Conservation (phyloP, 306 rosid genomes). For the Acacia crassicarpa region DNA sequence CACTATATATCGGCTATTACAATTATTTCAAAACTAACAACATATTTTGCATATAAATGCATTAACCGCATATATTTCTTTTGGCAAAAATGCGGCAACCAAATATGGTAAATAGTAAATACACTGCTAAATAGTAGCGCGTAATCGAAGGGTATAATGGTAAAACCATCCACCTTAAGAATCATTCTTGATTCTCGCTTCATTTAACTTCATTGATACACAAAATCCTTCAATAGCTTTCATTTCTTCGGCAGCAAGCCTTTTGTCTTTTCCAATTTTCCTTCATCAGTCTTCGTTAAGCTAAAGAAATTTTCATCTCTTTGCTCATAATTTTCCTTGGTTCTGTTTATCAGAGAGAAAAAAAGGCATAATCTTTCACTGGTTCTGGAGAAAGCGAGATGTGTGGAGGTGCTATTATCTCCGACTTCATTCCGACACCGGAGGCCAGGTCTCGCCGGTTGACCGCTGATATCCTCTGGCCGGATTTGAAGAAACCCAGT, state of each 20-base stretch:
- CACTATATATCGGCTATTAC: no score
- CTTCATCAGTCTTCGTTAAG: neutral
- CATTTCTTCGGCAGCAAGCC: neutral
- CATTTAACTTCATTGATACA: neutral
- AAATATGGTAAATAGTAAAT: no score
- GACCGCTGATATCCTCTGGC: conserved; percentile 60
- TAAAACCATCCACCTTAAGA: neutral
- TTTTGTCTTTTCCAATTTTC: neutral
- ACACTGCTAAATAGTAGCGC: neutral
- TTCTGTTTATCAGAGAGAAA: neutral
- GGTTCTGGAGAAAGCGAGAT: conserved; percentile 23
- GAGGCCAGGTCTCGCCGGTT: conserved; percentile 37
- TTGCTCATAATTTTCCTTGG: neutral
- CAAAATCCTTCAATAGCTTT: neutral
- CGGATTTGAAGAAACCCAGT: conserved; percentile 50
- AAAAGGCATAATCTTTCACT: neutral
- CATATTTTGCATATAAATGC: no score
- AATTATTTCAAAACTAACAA: no score
- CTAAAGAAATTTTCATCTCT: neutral
- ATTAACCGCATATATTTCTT: no score
- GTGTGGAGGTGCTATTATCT: conserved; percentile 95
- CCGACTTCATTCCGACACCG: conserved; percentile 59
- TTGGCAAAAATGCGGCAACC: no score
- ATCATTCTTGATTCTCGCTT: no score
- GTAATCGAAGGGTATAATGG: conserved; percentile 17